Conservation (phyloP, 2,329 filamentous ascomycete genomes). For the Massarina eburnea region DNA sequence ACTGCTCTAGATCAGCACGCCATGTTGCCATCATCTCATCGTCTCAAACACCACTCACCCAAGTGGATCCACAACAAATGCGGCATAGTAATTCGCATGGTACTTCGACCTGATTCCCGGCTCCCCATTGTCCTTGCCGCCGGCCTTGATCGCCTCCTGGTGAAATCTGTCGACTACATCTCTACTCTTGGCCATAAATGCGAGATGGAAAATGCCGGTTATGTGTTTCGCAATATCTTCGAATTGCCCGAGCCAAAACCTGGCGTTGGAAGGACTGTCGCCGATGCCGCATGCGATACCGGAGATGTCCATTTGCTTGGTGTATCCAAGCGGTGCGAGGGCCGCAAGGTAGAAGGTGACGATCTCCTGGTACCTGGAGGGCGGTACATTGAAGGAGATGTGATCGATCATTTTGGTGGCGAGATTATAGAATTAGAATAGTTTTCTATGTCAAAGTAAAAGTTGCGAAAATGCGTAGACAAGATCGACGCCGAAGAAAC, state of each 20-base stretch:
- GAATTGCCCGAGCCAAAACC: constrained; percentile 21
- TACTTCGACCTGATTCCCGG: constrained; percentile 26
- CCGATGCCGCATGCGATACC: constrained; percentile 19
- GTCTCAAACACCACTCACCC: constrained; percentile 16
- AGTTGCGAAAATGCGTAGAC: no score
- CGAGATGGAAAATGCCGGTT: constrained; percentile 16
- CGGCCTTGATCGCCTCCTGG: constrained; percentile 24
- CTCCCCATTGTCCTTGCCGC: constrained; percentile 27
- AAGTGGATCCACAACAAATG: constrained; percentile 29
- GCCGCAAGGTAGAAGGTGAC: constrained; percentile 24
- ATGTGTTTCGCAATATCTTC: constrained; percentile 3
- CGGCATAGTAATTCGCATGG: constrained; percentile 30
- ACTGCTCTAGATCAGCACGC: constrained; percentile 7
- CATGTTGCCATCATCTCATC: neutral
- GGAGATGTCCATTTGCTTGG: constrained; percentile 22
- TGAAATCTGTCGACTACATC: constrained; percentile 22
- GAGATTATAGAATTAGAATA: neutral
- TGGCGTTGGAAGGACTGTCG: constrained; percentile 6
- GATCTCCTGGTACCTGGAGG: constrained; percentile 18
- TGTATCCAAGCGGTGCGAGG: constrained; percentile 30
- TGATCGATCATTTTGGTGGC: constrained; percentile 48
- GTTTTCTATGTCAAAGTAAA: no score
- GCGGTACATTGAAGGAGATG: constrained; percentile 20
- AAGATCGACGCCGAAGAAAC: no score
- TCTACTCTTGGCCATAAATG: constrained; percentile 20